phyloP scores from a whole-genome alignment of 768 basidiomycete species.

The Suillus subluteus region DNA sequence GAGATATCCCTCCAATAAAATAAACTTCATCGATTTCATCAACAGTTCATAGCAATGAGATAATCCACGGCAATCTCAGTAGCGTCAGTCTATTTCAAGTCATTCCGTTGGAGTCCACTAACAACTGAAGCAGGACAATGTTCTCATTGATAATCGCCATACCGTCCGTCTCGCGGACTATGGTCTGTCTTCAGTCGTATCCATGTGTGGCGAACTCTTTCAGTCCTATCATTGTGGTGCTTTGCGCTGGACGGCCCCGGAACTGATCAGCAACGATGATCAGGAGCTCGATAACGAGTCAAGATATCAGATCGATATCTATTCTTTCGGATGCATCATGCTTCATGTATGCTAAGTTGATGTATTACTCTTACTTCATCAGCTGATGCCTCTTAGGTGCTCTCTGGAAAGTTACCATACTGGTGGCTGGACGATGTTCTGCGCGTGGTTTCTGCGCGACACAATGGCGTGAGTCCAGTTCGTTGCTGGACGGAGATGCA shows the following conservation, averaged over 20 bases:
- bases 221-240: conserved; percentile 28
- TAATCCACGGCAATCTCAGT: conserved; percentile 17
- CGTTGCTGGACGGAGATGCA: background rate
- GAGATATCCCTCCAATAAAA: background rate
- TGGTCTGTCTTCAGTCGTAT: conserved; percentile 43
- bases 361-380: conserved; percentile 17
- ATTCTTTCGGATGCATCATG: conserved; percentile 45
- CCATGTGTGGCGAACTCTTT: background rate
- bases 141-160: conserved; percentile 41
- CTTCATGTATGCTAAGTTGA: conserved; percentile 30
- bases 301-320: conserved; percentile 40
- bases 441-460: conserved; percentile 1
- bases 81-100: conserved; percentile 1
- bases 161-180: conserved; percentile 46
- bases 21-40: background rate
- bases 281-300: background rate
- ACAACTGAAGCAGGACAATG: conserved; percentile 5
- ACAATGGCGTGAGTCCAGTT: conserved; percentile 1
- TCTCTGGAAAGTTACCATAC: background rate
- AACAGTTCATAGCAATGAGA: conserved; percentile 5
- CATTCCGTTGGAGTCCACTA: background rate
- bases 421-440: conserved; percentile 8
- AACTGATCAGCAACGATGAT: conserved; percentile 29
- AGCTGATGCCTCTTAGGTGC: background rate
- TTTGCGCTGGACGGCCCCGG: conserved; percentile 47